phyloP scores from a whole-genome alignment of 202 grass and related monocot species.

The Setaria viridis region DNA sequence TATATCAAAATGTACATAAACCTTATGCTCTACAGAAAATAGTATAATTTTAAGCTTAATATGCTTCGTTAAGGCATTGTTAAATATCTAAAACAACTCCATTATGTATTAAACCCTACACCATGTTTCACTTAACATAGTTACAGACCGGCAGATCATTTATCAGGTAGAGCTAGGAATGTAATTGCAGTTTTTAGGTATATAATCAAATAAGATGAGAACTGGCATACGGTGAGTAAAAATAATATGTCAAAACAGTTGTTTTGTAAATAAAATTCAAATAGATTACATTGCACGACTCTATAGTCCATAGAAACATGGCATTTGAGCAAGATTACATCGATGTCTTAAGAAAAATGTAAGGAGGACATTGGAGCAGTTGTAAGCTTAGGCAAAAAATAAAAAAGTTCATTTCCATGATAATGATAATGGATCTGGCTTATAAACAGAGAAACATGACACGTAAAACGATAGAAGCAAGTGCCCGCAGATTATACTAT shows the following conservation, averaged over 20 bases:
- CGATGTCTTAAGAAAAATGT: not conserved
- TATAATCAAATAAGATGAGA: not conserved
- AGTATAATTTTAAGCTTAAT: not conserved
- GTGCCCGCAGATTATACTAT: not conserved
- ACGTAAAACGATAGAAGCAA: conserved; percentile 34
- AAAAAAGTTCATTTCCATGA: not conserved
- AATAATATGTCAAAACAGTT: not conserved
- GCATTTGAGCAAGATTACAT: not conserved
- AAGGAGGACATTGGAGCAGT: not conserved
- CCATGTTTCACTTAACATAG: not conserved
- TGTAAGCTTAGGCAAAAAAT: not conserved
- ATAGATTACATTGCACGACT: not conserved
- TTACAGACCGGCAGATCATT: not conserved
- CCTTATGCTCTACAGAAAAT: conserved; percentile 13
- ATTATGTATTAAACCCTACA: not conserved
- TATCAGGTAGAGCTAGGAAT: conserved; percentile 14
- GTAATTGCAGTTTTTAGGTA: not conserved
- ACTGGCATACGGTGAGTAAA: not conserved
- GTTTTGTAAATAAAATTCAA: not conserved
- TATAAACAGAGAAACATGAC: not conserved
- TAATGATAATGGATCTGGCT: not conserved
- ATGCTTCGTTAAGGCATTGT: not conserved
- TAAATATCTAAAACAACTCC: conserved; percentile 7
- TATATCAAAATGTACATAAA: not conserved
- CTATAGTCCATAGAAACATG: conserved; percentile 6